A percentile compares a stretch with the other conserved stretches of the same genome.
Evolutionary conservation across 352 stramenopile genomes (phyloP).

Genomic region (Phytophthora pini): DNA sequence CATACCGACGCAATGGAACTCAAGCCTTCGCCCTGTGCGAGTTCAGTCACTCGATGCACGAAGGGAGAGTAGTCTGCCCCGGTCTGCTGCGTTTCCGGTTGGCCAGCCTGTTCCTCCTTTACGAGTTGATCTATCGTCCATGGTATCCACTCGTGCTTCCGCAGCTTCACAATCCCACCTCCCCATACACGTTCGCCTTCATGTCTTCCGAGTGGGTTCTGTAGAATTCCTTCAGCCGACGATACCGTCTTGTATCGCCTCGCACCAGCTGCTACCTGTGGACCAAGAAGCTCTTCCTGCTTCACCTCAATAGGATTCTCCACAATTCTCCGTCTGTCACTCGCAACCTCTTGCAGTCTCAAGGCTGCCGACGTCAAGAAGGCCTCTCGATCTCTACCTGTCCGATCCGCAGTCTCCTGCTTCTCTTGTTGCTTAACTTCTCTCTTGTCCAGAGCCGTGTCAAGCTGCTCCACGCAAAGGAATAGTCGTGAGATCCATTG

Average conservation of each 20-base stretch:
- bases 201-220: conserved; percentile 59
- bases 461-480: conserved; percentile 22
- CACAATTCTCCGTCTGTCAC: conserved; percentile 3
- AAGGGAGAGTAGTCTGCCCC: conserved; percentile 18
- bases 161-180: conserved; percentile 66
- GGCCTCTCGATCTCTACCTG: conserved; percentile 22
- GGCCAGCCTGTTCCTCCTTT: conserved; percentile 44
- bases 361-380: conserved; percentile 54
- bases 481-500: conserved; percentile 10
- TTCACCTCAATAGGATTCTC: neutral
- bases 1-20: conserved; percentile 45
- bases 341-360: conserved; percentile 41
- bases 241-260: conserved; percentile 33
- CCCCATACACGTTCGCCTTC: conserved; percentile 69
- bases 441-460: conserved; percentile 3
- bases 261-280: neutral
- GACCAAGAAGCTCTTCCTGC: conserved; percentile 14
- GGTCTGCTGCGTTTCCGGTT: conserved; percentile 11
- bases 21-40: conserved; percentile 49
- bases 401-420: conserved; percentile 1
- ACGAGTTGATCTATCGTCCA: conserved; percentile 71
- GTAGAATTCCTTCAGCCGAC: conserved; percentile 48
- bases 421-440: conserved; percentile 10
- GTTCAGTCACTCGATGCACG: conserved; percentile 57
- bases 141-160: conserved; percentile 53